Evolutionary conservation across 148 eudicot species (phyloP), one percentile per base, ranked within the genome.

Genomic region (Agrostemma githago): DNA sequence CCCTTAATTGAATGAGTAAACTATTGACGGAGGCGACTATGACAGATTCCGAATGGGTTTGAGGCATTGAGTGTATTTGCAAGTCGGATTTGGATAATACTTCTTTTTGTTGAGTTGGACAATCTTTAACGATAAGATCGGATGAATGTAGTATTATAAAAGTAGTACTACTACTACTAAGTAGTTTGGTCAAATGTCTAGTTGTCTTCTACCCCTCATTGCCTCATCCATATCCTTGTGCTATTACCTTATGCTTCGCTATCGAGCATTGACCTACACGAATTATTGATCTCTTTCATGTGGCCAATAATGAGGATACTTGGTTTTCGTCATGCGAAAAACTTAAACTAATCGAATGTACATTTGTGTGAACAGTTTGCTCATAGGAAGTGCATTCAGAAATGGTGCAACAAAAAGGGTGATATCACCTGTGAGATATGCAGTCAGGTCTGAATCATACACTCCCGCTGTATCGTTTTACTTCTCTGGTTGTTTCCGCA

Each of bases 321-420:
- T 42, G 54, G 59, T 16, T 15, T 11, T 34, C 37, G 14, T 34
- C 21, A 5, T 21, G 17, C 0, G 72, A 51, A 9, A 9, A 15
- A 4, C n/a, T 66, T 54, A 0, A 15, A 8, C 16, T 12, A 57
- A 66, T 48, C 38, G 17, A 46, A 38, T 26, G 37, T 41, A 66
- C 68, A 4, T 59, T 75, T 15, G 37, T 15, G 37, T 34, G 17
- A 83, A 77, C 80, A 91, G 97, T 89, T 83, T 89, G 97, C 97
- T 71, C 97, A 91, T 79, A 85, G 97, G 82, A 89, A 85, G 65
- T 91, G 97, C 78, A 87, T 91, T 71, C 97, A 91, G 80, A 81
- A 80, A 83, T 91, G 93, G 97, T 91, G 97, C 90, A 89, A 91
- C 79, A 87, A 89, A 73, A 91, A 89, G 63, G 97, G 97, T 8